Base-by-base conservation (phyloP, 192 early-diverging fungal species). In the Mortierella alpina region DNA sequence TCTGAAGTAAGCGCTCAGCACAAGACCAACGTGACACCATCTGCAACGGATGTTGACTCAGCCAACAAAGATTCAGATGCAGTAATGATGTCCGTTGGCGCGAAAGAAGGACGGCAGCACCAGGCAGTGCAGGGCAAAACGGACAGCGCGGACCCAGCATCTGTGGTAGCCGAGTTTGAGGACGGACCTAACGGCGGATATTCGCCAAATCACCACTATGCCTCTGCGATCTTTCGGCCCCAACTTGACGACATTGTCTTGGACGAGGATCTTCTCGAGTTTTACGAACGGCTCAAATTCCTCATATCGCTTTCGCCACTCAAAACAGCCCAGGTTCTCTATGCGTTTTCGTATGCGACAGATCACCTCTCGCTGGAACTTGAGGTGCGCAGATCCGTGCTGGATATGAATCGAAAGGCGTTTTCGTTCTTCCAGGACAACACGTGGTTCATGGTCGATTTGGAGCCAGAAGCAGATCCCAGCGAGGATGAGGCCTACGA, bases 361-460 rank as follows among this genome's bases (percentile, higher is more conserved):
- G 77, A 80, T 9, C 77, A 80, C 51, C 70, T 80, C 7, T 56
- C 65, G 20, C 31, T 72, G 45, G 69, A 72, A 47, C 54, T 80
- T 5, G 77, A 80, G 44, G 60, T 80, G 7, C 64, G 77, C 3
- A 63, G 55, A n/a, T 80, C 77, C 2, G 65, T 60, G 6, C 20
- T 80, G 59, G 77, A 80, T 39, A 54, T 80, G 64, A 80, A 64
- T 55, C 68, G 58, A 56, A 80, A 72, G 54, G 77, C 77, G 5
- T 80, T 80, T 20, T 47, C 77, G 14, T 80, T 80, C 55, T 80
- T 68, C 41, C 77, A 80, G 23, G 77, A 80, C n/a, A 80, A 80
- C 54, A 80, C 77, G 12, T 80, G 77, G 77, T 80, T 80, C 53
- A 63, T 66, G 5, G 77, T 80, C 22, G 77, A 80, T 40, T 54